phyloP scores from a whole-genome alignment of 148 eudicot species.

The Chenopodium berlandieri region DNA sequence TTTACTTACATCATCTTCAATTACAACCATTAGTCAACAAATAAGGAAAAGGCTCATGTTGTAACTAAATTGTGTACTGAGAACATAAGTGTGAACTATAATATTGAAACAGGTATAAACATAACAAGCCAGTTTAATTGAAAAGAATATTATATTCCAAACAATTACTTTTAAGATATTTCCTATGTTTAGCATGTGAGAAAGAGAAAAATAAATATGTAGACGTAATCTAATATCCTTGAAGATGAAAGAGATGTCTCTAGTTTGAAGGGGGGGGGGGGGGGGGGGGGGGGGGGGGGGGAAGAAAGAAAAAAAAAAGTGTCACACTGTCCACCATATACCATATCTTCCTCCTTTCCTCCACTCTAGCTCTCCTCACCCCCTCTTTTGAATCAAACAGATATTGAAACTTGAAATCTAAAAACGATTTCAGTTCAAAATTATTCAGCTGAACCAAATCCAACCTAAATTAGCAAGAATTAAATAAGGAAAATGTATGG shows the following conservation, averaged over 20 bases:
- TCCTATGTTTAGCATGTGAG: neutral
- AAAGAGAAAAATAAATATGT: neutral
- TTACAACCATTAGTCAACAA: neutral
- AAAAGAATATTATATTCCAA: neutral
- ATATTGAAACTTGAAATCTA: neutral
- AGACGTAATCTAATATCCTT: neutral
- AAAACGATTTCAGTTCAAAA: neutral
- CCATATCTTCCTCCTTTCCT: neutral
- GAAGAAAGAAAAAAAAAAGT: no score
- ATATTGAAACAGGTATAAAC: neutral
- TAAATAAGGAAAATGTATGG: neutral
- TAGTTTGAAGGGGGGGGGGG: neutral
- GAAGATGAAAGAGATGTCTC: neutral
- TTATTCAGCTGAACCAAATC: neutral
- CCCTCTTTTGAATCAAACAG: neutral
- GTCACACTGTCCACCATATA: neutral
- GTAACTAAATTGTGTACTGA: no score
- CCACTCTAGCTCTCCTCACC: neutral
- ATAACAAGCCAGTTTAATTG: neutral
- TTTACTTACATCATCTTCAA: neutral
- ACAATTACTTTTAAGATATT: neutral
- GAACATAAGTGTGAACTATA: no score
- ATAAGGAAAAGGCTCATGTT: neutral
- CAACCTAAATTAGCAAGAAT: neutral
- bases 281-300: no score